Conservation (phyloP, 768 basidiomycete species). For the Xanthoconium stramineum region DNA sequence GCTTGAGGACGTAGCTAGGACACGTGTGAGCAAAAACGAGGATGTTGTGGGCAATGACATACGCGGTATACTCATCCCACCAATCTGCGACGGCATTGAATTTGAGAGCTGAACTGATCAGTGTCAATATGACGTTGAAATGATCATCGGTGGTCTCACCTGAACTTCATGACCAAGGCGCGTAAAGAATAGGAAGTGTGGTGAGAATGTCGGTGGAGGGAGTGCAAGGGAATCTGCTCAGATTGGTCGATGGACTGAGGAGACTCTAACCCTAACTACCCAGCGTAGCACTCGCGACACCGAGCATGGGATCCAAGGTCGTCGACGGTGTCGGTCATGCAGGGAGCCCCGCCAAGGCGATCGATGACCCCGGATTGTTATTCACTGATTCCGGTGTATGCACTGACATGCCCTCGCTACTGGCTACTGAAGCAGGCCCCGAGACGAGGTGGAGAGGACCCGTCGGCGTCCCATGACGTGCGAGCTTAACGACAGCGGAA, state of each 20-base stretch:
- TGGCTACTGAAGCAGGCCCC: conserved; percentile 15
- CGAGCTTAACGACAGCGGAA: conserved; percentile 19
- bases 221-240: conserved; percentile 28
- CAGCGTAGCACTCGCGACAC: conserved; percentile 29
- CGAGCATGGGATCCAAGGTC: conserved; percentile 30
- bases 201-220: not conserved
- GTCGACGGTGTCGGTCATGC: conserved; percentile 33
- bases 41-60: conserved; percentile 29
- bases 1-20: conserved; percentile 74
- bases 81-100: conserved; percentile 91
- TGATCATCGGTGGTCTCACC: conserved; percentile 11
- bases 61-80: conserved; percentile 92
- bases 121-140: not conserved
- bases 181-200: conserved; percentile 2
- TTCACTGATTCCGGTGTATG: conserved; percentile 18
- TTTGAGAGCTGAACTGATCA: conserved; percentile 70
- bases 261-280: conserved; percentile 14
- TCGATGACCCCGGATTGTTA: conserved; percentile 13
- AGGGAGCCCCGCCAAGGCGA: conserved; percentile 29
- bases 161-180: conserved; percentile 33
- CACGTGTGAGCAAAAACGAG: not conserved
- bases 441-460: conserved; percentile 17
- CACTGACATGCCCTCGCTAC: conserved; percentile 16
- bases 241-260: not conserved
- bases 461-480: conserved; percentile 29